Evolutionary conservation across 2,329 filamentous ascomycete genomes (phyloP), one percentile per base, ranked within the genome.

Genomic region (Fragosphaeria purpurea): DNA sequence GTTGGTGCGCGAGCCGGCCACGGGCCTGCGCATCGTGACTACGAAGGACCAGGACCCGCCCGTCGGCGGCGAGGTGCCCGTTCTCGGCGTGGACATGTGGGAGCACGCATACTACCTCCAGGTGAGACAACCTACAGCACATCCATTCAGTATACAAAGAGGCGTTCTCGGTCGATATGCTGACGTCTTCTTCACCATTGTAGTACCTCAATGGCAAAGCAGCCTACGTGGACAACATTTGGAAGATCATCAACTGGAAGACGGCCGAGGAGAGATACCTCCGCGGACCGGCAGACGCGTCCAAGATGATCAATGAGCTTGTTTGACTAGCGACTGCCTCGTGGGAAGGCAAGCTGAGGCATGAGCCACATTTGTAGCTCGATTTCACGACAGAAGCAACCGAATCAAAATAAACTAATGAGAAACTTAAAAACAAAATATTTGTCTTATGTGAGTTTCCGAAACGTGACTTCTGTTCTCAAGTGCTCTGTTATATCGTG

Each of bases 71-170:
- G 77, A 82, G 57, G 75, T 79, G n/a, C 83, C 84, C 7, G 69
- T 95, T 22, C 74, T 89, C 41, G 88, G 87, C 0, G 74, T 95
- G 2, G 88, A 95, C 64, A 91, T 94, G 80, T 94, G 88, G 88
- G 88, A 95, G 70, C 88, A 95, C 70, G 88, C 88, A 1, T 95
- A 94, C 64, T 95, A 95, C 63, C 69, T 94, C n/a, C 87, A 88
- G 74, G 80, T 83, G 54, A 58, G 70, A 60, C 30, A 10, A 8
- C 13, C 22, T 8, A 47, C n/a, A 37, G 7, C 35, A 37, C 35
- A 11, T 22, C 22, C 22, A 22, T 22, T 22, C 3, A 22, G 22
- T 22, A 22, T 22, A 22, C 22, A 22, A 22, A 22, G 22, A 22
- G 22, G 22, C 22, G 22, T 22, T 22, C 22, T 22, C 22, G 22